Evolutionary conservation across 345 rosid genomes (phyloP).

Genomic region (Clarkia xantiana): DNA sequence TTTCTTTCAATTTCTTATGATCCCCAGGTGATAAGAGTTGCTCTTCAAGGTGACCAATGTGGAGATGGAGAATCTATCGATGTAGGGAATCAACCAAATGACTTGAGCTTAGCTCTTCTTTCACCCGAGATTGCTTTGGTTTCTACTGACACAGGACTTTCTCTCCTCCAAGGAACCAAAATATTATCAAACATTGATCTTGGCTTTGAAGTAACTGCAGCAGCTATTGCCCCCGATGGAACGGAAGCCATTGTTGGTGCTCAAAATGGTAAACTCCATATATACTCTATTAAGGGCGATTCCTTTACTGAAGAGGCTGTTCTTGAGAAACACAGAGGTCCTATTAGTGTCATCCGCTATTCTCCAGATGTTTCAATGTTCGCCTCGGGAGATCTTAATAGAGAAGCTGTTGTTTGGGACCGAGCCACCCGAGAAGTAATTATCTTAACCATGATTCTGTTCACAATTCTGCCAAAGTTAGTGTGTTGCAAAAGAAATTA

Average conservation of each 20-base stretch:
- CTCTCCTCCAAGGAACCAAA: slow-evolving; percentile 53
- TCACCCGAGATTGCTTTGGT: slow-evolving; percentile 58
- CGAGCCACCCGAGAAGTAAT: slow-evolving; percentile 67
- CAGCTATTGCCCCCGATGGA: slow-evolving; percentile 79
- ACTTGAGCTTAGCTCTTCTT: slow-evolving; percentile 60
- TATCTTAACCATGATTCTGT: background rate
- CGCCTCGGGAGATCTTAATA: slow-evolving; percentile 77
- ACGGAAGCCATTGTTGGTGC: slow-evolving; percentile 75
- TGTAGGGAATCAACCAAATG: slow-evolving; percentile 78
- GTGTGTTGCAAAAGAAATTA: no score
- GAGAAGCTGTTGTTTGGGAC: slow-evolving; percentile 93
- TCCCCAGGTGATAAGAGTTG: slow-evolving; percentile 61
- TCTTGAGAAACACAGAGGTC: slow-evolving; percentile 82
- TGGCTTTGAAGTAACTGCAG: slow-evolving; percentile 71
- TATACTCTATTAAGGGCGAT: slow-evolving; percentile 55
- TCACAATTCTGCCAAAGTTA: no score
- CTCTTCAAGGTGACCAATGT: slow-evolving; percentile 54
- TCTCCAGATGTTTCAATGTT: slow-evolving; percentile 90
- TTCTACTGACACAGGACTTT: slow-evolving; percentile 66
- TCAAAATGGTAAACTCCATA: slow-evolving; percentile 68
- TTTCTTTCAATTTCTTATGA: background rate
- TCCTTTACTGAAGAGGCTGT: slow-evolving; percentile 62
- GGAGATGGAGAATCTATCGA: slow-evolving; percentile 50
- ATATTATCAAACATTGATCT: slow-evolving; percentile 57
- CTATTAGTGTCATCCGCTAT: slow-evolving; percentile 64